Conservation (phyloP, 2,329 filamentous ascomycete species). For the Fusarium guadeloupense region DNA sequence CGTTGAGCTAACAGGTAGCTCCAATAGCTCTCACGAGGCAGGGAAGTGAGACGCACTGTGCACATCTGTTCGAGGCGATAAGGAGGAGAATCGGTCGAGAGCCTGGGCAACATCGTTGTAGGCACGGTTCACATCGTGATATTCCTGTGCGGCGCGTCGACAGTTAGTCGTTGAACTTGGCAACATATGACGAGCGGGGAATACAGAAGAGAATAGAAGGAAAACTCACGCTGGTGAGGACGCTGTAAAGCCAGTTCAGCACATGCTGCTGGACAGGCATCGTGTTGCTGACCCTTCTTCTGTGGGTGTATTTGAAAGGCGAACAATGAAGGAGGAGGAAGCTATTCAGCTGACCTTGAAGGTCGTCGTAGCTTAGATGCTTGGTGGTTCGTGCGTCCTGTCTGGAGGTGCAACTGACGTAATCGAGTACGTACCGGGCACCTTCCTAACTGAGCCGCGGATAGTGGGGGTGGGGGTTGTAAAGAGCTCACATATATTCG, state of each 20-base stretch:
- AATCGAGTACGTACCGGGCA: slow-evolving; percentile 34
- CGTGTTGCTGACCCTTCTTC: slow-evolving; percentile 35
- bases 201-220: slow-evolving; percentile 1
- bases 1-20: slow-evolving; percentile 44
- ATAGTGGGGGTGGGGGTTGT: slow-evolving; percentile 33
- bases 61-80: slow-evolving; percentile 89
- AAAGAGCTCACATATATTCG: no score
- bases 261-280: slow-evolving; percentile 87
- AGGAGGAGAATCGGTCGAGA: slow-evolving; percentile 79
- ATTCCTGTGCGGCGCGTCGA: slow-evolving; percentile 71
- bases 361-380: slow-evolving; percentile 26
- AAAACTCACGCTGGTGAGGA: slow-evolving; percentile 75
- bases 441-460: slow-evolving; percentile 30
- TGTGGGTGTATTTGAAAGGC: not conserved
- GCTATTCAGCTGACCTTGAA: slow-evolving; percentile 31
- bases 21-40: slow-evolving; percentile 59
- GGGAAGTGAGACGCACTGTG: slow-evolving; percentile 72
- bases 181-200: slow-evolving; percentile 11
- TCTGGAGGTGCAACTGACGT: slow-evolving; percentile 29
- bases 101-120: slow-evolving; percentile 91
- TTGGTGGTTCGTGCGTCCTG: slow-evolving; percentile 29
- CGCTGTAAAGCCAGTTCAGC: slow-evolving; percentile 94
- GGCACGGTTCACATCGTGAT: slow-evolving; percentile 89
- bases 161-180: slow-evolving; percentile 12
- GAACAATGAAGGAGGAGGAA: not conserved